phyloP scores from a whole-genome alignment of 2,329 filamentous ascomycete genomes.

The Metarhizium brunneum region DNA sequence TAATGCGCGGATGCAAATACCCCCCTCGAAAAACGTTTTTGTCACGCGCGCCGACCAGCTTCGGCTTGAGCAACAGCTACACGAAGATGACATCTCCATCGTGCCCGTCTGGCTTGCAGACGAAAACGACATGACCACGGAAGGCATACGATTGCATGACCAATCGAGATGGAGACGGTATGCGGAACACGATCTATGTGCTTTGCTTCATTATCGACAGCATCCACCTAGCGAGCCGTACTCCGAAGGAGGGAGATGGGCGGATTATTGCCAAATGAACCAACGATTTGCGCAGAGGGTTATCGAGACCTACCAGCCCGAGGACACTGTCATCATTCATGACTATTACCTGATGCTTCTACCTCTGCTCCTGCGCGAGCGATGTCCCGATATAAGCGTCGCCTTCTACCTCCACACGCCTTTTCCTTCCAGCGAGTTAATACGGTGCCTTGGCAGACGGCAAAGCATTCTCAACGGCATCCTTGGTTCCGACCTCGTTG shows the following conservation, averaged over 20 bases:
- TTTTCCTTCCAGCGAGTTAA: slow-evolving; percentile 90
- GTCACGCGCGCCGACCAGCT: slow-evolving; percentile 55
- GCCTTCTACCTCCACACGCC: slow-evolving; percentile 89
- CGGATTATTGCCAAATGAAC: slow-evolving; percentile 90
- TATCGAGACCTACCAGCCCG: slow-evolving; percentile 76
- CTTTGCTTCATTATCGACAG: slow-evolving; percentile 90
- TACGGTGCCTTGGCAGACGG: slow-evolving; percentile 75
- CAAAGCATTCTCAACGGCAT: slow-evolving; percentile 86
- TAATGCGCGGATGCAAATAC: not conserved
- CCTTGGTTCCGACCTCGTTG: slow-evolving; percentile 81
- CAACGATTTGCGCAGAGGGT: slow-evolving; percentile 84
- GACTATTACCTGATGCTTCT: slow-evolving; percentile 90
- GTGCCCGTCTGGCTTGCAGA: slow-evolving; percentile 84
- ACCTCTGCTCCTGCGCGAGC: slow-evolving; percentile 76
- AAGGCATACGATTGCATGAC: slow-evolving; percentile 57
- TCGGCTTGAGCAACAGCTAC: slow-evolving; percentile 63
- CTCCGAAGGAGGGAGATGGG: slow-evolving; percentile 71
- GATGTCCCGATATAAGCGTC: slow-evolving; percentile 80
- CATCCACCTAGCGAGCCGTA: slow-evolving; percentile 79
- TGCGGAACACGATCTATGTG: slow-evolving; percentile 84
- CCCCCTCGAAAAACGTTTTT: slow-evolving; percentile 14
- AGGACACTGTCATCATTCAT: slow-evolving; percentile 84
- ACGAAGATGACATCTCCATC: slow-evolving; percentile 64
- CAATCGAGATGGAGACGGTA: slow-evolving; percentile 82
- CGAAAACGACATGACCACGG: slow-evolving; percentile 47